Base-by-base conservation (phyloP, 768 basidiomycete genomes). In the Termitomyces sp. region DNA sequence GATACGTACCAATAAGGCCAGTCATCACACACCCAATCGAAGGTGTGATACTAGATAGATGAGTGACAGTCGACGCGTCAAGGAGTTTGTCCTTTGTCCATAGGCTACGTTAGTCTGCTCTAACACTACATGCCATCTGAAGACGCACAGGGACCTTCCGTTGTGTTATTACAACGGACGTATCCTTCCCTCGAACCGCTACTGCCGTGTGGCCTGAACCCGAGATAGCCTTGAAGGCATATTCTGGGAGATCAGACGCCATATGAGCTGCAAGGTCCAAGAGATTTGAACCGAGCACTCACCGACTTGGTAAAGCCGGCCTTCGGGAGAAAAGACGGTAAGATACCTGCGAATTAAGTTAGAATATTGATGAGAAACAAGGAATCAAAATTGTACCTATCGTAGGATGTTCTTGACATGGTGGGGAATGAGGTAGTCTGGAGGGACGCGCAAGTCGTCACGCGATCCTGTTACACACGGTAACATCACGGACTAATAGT, bases 201-300 rank as follows among this genome's bases (percentile, higher is more conserved):
- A 99, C 82, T 1, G 96, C 86, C 2, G 97, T 98, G 67, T 98
- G 93, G 1, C 94, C 96, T 1, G 94, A 94, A 55, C 93, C 94
- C 61, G 94, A 93, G 71, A 98, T 98, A 48, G 97, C 97, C 74
- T 98, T 99, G 87, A 98, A 98, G 27, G 97, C 96, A 80, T 98
- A 98, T 77, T 98, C 95, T 98, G 66, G 37, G 16, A 60, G 13
- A 13, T 53, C 34, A 60, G 55, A 55, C 24, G 22, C 29, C 58
- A 59, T 61, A 58, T 64, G 53, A 57, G 59, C 51, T 56, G 22
- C 36, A 42, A 41, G 43, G 41, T 52, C 44, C 46, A 46, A 49
- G 26, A 31, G 37, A 56, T 59, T 48, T 47, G 18, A 29, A 56
- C 54, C 37, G 18, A 44, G 44, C 14, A 56, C 55, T 48, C 90